Conservation (phyloP, 768 basidiomycete genomes). For the Termitomyces sp. region DNA sequence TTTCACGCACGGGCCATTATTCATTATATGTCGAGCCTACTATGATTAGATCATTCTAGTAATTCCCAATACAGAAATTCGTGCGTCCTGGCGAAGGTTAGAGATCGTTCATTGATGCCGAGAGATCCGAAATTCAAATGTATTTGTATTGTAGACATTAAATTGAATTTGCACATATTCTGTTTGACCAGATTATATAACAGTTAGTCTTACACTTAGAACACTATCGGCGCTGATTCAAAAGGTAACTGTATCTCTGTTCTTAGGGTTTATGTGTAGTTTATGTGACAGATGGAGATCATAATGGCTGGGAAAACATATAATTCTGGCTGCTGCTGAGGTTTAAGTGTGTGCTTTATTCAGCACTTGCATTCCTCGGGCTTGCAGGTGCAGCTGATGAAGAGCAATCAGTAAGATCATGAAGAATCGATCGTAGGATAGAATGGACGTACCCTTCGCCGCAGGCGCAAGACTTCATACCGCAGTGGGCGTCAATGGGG, state of each 20-base stretch:
- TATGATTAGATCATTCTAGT: no score
- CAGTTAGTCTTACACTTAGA: neutral
- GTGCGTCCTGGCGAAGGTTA: no score
- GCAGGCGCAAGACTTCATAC: constrained; percentile 43
- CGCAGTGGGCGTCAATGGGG: constrained; percentile 42
- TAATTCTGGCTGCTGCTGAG: neutral
- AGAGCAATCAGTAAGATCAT: neutral
- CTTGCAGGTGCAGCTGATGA: constrained; percentile 51
- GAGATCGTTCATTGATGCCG: no score
- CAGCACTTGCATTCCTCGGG: constrained; percentile 62
- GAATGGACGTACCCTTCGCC: constrained; percentile 33
- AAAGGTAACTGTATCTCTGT: neutral
- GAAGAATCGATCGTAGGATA: neutral
- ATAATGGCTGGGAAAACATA: neutral
- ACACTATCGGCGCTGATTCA: neutral
- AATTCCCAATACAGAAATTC: no score
- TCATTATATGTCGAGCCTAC: no score
- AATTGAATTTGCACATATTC: neutral
- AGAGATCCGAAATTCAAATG: no score
- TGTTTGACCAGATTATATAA: neutral
- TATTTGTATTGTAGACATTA: neutral
- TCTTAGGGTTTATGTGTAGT: no score
- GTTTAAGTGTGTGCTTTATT: constrained; percentile 7
- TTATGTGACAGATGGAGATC: no score
- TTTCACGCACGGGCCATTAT: no score